Percentiles rank a stretch among this genome's conserved stretches.
Evolutionary conservation across 106 monocot species (phyloP).

Genomic region (Triglochin maritima): DNA sequence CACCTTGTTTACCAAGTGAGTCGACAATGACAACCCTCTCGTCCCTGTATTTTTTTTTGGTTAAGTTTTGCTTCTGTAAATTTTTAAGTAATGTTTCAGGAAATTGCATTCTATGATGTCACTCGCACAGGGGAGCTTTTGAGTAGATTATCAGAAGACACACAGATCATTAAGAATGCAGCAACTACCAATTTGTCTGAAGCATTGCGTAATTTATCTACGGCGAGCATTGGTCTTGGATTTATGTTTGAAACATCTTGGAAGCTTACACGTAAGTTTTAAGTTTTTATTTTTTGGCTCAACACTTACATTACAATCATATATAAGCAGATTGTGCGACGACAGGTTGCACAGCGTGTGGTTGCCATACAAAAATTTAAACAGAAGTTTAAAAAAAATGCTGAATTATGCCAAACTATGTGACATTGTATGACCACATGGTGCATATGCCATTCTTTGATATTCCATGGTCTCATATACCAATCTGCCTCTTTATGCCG

Average conservation of each 20-base stretch:
- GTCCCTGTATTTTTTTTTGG: neutral
- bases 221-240: constrained; percentile 71
- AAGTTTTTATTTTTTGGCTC: neutral
- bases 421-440: too few species aligned
- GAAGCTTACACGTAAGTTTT: constrained; percentile 81
- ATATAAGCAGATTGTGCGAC: too few species aligned
- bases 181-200: constrained; percentile 97
- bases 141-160: constrained; percentile 97
- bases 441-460: too few species aligned
- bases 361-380: too few species aligned
- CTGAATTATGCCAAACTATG: too few species aligned
- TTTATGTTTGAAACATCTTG: constrained; percentile 97
- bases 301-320: too few species aligned
- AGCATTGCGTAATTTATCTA: constrained; percentile 75
- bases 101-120: constrained; percentile 97
- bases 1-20: constrained; percentile 90
- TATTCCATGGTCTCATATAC: too few species aligned
- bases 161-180: constrained; percentile 98
- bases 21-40: neutral
- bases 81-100: constrained; percentile 28
- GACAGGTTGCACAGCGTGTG: too few species aligned
- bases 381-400: too few species aligned
- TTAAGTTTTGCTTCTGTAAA: neutral
- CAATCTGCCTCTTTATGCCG: too few species aligned
- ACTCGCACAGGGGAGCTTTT: constrained; percentile 96